Conservation (phyloP, 805 yeast genomes). For the Candida koratica region DNA sequence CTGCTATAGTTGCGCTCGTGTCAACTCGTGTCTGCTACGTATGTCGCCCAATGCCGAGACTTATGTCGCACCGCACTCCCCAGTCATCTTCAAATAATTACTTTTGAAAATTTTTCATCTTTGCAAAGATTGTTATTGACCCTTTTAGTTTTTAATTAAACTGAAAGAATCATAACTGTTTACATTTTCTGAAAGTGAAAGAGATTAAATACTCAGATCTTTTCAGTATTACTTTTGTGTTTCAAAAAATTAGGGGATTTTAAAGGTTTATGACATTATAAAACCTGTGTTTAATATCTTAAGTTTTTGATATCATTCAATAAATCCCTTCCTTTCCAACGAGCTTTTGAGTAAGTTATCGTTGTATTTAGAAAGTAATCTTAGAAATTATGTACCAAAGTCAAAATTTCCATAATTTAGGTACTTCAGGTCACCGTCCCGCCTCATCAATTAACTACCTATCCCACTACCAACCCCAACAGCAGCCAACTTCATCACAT, state of each 20-base stretch:
- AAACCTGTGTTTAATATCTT: too few species aligned
- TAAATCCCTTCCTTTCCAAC: slow-evolving; percentile 13
- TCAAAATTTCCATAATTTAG: slow-evolving; percentile 18
- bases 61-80: slow-evolving; percentile 1
- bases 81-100: too few species aligned
- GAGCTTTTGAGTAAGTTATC: slow-evolving; percentile 43
- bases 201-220: slow-evolving; percentile 2
- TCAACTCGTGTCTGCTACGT: not conserved
- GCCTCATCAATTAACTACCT: slow-evolving; percentile 24
- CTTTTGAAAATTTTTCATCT: slow-evolving; percentile 6
- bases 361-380: slow-evolving; percentile 15
- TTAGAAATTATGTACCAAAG: slow-evolving; percentile 1
- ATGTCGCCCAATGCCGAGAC: not conserved
- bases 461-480: slow-evolving; percentile 1
- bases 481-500: slow-evolving; percentile 14
- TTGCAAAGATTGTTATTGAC: slow-evolving; percentile 7
- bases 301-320: slow-evolving; percentile 1
- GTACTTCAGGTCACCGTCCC: slow-evolving; percentile 39
- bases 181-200: slow-evolving; percentile 2
- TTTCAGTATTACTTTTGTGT: slow-evolving; percentile 1
- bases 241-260: not conserved
- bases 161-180: slow-evolving; percentile 11
- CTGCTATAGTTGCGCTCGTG: too few species aligned
- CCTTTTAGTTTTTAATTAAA: slow-evolving; percentile 16
- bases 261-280: not conserved